Base-by-base conservation (phyloP, 2,329 filamentous ascomycete genomes). In the Aureobasidium sp. region DNA sequence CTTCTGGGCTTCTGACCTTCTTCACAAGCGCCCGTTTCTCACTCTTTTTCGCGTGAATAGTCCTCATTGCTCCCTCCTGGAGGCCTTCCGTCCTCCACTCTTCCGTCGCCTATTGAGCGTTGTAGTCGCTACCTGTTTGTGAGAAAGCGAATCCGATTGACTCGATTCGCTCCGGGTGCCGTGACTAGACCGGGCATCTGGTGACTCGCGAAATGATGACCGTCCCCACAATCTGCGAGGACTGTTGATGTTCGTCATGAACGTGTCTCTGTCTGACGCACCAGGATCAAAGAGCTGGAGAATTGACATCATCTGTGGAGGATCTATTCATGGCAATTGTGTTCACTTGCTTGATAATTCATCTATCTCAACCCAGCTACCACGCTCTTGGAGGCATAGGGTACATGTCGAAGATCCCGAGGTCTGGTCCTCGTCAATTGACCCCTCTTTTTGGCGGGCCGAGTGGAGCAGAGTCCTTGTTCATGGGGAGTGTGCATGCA, bases 231-330 rank as follows among this genome's bases (percentile, higher is more conserved):
- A 50, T 50, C 44, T 41, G 5, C 21, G 25, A 8, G 16, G 32
- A 48, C 44, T 32, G 45, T 57, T 57, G 53, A 32, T 57, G 57
- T 3, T 59, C 45, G 57, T 59, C 57, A 59, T 32, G 45, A 50
- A 45, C 45, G 9, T 59, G 57, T 59, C 45, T 59, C 57, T 59
- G 44, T 42, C 45, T 59, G 57, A 49, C 34, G 54, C 54, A 58
- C 21, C 21, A 21, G 21, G 21, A 21, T 21, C 21, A 21, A 21
- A 21, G 21, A 21, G 42, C 54, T 47, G 42, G 11, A 29, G 29
- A 2, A 27, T 48, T 58, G 54, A 47, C 54, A 58, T 48, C 54
- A 58, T 58, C n/a, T 30, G 32, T 25, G 21, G 1, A 15, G 3
- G 34, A 48, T 57, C 39, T 47, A 47, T 48, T 34, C 34, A 15